Conservation (phyloP, 225 moss, liverwort and hornwort genomes). For the Polytrichum formosum region DNA sequence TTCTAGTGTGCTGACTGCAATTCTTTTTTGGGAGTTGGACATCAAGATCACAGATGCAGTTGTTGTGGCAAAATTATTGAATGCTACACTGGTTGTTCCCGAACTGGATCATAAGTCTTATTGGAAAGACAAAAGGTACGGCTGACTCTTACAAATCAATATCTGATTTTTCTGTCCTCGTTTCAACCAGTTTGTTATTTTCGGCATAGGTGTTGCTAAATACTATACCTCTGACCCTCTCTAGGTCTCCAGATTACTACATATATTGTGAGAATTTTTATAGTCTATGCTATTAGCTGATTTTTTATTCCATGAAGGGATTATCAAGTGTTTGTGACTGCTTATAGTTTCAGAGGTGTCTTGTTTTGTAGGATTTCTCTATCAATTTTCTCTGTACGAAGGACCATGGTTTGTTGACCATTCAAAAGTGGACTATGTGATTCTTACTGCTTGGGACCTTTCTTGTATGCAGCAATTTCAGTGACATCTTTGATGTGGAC, state of each 20-base stretch:
- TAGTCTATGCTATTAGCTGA: too few relatives aligned
- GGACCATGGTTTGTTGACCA: too few relatives aligned
- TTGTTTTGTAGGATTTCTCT: background rate
- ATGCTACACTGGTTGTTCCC: conserved; percentile 82
- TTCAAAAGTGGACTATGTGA: too few relatives aligned
- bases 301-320: too few relatives aligned
- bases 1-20: background rate
- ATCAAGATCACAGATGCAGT: conserved; percentile 87
- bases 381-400: too few relatives aligned
- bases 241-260: too few relatives aligned
- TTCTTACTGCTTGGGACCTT: background rate
- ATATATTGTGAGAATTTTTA: too few relatives aligned
- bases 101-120: conserved; percentile 75
- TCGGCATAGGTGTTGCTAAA: background rate
- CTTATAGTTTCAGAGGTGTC: background rate
- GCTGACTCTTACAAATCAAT: background rate
- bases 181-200: background rate
- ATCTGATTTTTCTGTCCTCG: background rate
- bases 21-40: background rate
- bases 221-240: too few relatives aligned
- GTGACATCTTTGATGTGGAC: conserved; percentile 80
- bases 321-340: too few relatives aligned
- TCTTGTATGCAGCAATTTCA: conserved; percentile 59
- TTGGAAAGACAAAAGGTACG: conserved; percentile 76
- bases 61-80: conserved; percentile 75